A percentile compares a stretch with the other conserved stretches of the same genome.
These are phyloP conservation scores for Mariannaea sp. DNA, from an alignment of 2,329 filamentous ascomycete genomes.

Conservation along the genomic window DNA sequence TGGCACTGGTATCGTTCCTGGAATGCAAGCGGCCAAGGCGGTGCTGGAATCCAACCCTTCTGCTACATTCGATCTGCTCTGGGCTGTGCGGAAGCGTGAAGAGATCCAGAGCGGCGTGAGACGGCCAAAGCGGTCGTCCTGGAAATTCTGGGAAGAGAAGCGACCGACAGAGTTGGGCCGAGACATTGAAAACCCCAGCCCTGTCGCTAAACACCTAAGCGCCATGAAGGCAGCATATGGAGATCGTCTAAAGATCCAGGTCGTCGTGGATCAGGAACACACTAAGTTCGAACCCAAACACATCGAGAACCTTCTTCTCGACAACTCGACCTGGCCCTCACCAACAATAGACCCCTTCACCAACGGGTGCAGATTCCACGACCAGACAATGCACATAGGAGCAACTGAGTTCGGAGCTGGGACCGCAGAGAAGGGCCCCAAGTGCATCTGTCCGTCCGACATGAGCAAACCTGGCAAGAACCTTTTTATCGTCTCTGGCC, in stretches of 20 bases:
- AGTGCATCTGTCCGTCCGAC: conserved; percentile 35
- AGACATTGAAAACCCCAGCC: conserved; percentile 41
- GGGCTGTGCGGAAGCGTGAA: conserved; percentile 71
- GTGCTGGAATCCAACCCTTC: conserved; percentile 51
- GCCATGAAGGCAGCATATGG: conserved; percentile 63
- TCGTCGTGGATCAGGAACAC: conserved; percentile 82
- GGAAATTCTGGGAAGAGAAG: conserved; percentile 32
- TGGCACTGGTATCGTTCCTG: conserved; percentile 90
- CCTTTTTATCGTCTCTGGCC: conserved; percentile 84
- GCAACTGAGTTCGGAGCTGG: conserved; percentile 44
- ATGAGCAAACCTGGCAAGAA: conserved; percentile 53
- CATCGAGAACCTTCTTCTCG: conserved; percentile 47
- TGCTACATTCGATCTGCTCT: conserved; percentile 70
- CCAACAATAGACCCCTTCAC: conserved; percentile 8
- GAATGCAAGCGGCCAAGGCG: conserved; percentile 76
- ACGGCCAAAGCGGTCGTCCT: conserved; percentile 26
- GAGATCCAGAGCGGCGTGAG: conserved; percentile 49
- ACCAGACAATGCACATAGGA: conserved; percentile 38
- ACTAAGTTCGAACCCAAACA: conserved; percentile 63
- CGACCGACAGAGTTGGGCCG: conserved; percentile 27
- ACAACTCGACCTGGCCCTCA: background rate
- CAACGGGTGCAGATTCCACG: conserved; percentile 39
- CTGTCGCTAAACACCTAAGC: conserved; percentile 66
- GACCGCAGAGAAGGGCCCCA: conserved; percentile 31
- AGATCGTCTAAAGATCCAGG: conserved; percentile 65